Evolutionary conservation across 2,329 filamentous ascomycete genomes (phyloP).

Genomic region (Trichoderma sp.): DNA sequence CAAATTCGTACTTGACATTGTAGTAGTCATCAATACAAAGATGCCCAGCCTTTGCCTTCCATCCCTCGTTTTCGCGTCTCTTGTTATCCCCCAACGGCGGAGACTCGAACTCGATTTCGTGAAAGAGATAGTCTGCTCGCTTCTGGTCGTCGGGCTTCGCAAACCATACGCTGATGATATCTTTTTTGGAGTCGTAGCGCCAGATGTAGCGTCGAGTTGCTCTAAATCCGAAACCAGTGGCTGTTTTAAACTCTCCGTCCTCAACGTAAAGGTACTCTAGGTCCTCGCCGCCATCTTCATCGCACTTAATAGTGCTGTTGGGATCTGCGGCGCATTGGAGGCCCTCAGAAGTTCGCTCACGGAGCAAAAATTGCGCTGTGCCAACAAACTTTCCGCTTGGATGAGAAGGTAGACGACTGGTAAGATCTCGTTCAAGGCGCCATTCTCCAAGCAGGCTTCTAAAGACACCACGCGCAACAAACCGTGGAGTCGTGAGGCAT

Average conservation of each 20-base stretch:
- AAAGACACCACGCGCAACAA: conserved; percentile 68
- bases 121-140: conserved; percentile 72
- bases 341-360: conserved; percentile 59
- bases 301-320: not conserved
- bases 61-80: conserved; percentile 45
- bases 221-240: conserved; percentile 57
- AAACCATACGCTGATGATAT: conserved; percentile 73
- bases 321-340: conserved; percentile 37
- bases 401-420: conserved; percentile 56
- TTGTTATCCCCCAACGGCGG: conserved; percentile 32
- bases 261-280: conserved; percentile 70
- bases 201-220: conserved; percentile 71
- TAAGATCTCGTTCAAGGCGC: conserved; percentile 61
- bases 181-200: conserved; percentile 63
- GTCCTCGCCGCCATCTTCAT: conserved; percentile 37
- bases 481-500: conserved; percentile 49
- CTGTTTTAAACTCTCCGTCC: conserved; percentile 64
- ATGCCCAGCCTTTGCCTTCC: conserved; percentile 67
- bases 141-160: conserved; percentile 62
- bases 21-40: conserved; percentile 73
- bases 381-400: conserved; percentile 67
- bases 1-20: conserved; percentile 68
- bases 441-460: conserved; percentile 70
- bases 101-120: conserved; percentile 65
- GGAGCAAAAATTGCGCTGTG: conserved; percentile 64